phyloP scores from a whole-genome alignment of 495 filamentous ascomycete species.

The Rhizodiscina lignyota region DNA sequence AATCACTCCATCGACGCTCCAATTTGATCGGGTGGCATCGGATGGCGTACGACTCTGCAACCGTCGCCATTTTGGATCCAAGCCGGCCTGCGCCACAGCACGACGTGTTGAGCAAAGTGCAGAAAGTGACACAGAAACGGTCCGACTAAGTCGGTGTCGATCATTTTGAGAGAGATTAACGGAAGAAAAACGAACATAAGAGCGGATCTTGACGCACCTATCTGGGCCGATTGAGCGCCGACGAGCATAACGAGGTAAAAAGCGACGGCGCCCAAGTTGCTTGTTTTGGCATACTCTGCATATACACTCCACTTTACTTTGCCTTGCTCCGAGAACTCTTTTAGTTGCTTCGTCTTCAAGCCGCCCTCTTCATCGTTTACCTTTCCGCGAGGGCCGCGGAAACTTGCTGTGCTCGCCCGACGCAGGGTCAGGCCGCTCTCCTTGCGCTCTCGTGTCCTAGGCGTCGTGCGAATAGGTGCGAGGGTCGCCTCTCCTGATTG shows the following conservation, averaged over 20 bases:
- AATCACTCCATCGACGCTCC: too few species aligned
- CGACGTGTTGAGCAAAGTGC: too few species aligned
- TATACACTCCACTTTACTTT: constrained; percentile 81
- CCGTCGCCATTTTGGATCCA: too few species aligned
- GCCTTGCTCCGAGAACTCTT: constrained; percentile 79
- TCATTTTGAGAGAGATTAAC: too few species aligned
- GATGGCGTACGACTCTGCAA: too few species aligned
- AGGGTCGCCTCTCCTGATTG: constrained; percentile 54
- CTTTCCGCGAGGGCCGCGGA: constrained; percentile 71
- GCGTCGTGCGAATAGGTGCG: constrained; percentile 41
- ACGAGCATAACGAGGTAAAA: constrained; percentile 68
- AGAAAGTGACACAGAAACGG: too few species aligned
- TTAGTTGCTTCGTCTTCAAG: constrained; percentile 63
- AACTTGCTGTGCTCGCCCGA: constrained; percentile 81
- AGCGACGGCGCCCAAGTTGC: constrained; percentile 67
- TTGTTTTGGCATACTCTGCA: constrained; percentile 66
- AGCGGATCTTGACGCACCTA: constrained; percentile 24
- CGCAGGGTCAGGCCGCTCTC: constrained; percentile 62
- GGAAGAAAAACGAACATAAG: neutral
- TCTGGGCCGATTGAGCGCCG: constrained; percentile 62
- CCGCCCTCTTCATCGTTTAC: constrained; percentile 66
- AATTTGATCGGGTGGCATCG: too few species aligned
- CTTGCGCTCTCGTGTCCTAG: constrained; percentile 23
- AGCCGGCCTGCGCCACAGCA: too few species aligned
- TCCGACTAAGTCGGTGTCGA: too few species aligned